phyloP scores from a whole-genome alignment of 306 rosid genomes.

The barrel medic (Medicago truncatula) region MtrunA17r5.0-ANR NC_053045.1:31747001-31747500 shows the following conservation, averaged over 20 bases:
- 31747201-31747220: conserved; percentile 64
- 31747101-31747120: conserved; percentile 68
- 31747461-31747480: conserved; percentile 65
- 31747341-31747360: conserved; percentile 66
- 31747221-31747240: conserved; percentile 67
- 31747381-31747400: conserved; percentile 56
- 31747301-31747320: conserved; percentile 66
- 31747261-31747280: conserved; percentile 58
- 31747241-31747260: conserved; percentile 59
- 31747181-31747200: conserved; percentile 70
- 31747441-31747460: conserved; percentile 61
- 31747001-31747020: conserved; percentile 64
- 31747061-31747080: conserved; percentile 44
- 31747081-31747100: conserved; percentile 61
- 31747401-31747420: conserved; percentile 64
- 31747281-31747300: conserved; percentile 62
- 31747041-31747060: conserved; percentile 67
- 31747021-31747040: conserved; percentile 64
- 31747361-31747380: conserved; percentile 57
- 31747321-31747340: conserved; percentile 58
- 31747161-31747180: conserved; percentile 67
- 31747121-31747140: conserved; percentile 60
- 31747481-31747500: conserved; percentile 59
- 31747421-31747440: conserved; percentile 64
- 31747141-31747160: conserved; percentile 63